Base-by-base conservation (phyloP, 148 eudicot species). In the Spergularia bocconei region DNA sequence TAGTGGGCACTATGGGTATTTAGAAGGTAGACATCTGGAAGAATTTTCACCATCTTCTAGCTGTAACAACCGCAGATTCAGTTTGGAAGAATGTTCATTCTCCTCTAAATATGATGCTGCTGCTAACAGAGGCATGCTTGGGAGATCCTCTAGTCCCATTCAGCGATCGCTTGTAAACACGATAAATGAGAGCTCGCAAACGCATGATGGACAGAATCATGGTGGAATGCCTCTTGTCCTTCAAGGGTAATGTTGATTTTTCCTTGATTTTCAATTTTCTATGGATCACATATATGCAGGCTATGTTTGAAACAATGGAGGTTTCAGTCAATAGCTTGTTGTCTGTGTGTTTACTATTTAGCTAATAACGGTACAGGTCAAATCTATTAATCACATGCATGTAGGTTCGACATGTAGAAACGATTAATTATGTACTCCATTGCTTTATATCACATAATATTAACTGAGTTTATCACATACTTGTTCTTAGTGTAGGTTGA, bases 401-500 rank as follows among this genome's bases (percentile, higher is more conserved):
- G 36, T 2, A 29, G 36, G 36, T 29, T 29, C 36, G 2, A 29
- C 36, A 29, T 29, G 36, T 0, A 29, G 36, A 29, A 29, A 29
- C 3, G 36, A 29, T 29, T 29, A 0, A 29, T 29, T 4, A 29
- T 29, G 36, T 29, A 29, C 36, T 38, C 17, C 52, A 11, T 4
- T 52, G 7, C 6, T 55, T 4, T 75, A 51, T 64, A 4, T 53
- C 11, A 13, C 16, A 39, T 17, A 68, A 65, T 70, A 79, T 58
- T 73, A 79, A 65, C 38, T 72, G 53, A 64, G 63, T 67, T 65
- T 68, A 47, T 66, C 67, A 61, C 69, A 38, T 20, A 50, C 71
- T 68, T 68, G 59, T 69, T 74, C 8, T 82, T 70, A 25, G 65
- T 75, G 75, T 71, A 93, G 98, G 86, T 86, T 93, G 84, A 79